Conservation (phyloP, 1,284 basidiomycete genomes). For the Puccinia coronata region DNA sequence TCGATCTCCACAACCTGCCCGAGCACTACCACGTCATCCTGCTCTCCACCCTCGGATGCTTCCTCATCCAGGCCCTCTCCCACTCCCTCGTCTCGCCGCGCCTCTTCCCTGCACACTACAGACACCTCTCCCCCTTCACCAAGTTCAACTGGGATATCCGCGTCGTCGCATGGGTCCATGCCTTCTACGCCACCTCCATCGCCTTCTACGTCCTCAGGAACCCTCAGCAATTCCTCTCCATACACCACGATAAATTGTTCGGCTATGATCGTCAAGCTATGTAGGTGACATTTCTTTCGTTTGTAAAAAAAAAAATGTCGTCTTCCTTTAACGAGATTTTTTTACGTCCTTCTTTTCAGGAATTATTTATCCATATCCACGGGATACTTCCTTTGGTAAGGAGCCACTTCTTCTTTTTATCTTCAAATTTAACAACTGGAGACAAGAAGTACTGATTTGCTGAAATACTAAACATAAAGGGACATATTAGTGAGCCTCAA, state of each 20-base stretch:
- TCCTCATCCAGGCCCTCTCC: conserved; percentile 34
- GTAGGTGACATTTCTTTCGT: too few species aligned
- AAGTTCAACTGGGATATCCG: conserved; percentile 50
- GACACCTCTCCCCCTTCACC: conserved; percentile 6
- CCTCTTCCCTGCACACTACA: conserved; percentile 37
- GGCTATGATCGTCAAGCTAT: conserved; percentile 42
- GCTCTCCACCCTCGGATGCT: conserved; percentile 16
- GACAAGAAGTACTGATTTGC: not conserved
- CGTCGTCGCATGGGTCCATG: conserved; percentile 48
- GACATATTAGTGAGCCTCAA: conserved; percentile 41
- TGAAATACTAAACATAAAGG: not conserved
- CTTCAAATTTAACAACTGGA: not conserved
- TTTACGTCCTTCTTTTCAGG: too few species aligned
- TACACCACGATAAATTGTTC: conserved; percentile 48
- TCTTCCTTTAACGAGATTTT: too few species aligned
- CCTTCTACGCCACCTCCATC: conserved; percentile 46
- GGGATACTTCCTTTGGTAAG: conserved; percentile 48
- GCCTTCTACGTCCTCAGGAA: conserved; percentile 26
- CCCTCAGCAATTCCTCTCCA: not conserved
- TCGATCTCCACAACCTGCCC: conserved; percentile 26
- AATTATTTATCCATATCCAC: conserved; percentile 45
- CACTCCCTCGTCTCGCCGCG: conserved; percentile 23
- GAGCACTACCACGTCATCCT: conserved; percentile 37
- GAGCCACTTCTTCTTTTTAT: too few species aligned
- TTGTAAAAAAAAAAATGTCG: too few species aligned